Evolutionary conservation across 768 basidiomycete species (phyloP), one percentile per base, ranked within the genome.

Genomic region (Leccinum longicurvipes): DNA sequence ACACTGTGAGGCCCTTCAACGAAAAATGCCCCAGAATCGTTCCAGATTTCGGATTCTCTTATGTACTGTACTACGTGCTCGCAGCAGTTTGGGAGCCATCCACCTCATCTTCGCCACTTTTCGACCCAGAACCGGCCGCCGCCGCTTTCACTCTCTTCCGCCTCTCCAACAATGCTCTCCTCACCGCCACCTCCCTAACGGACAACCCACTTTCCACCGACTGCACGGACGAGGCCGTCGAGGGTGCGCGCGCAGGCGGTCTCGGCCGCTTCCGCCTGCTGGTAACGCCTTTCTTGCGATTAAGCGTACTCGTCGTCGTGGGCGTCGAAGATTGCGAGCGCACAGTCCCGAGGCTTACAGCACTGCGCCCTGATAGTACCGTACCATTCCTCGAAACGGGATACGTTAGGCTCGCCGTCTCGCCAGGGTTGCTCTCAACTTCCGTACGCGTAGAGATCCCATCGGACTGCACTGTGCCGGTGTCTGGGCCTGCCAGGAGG

Each of bases 161-260:
- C 51, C 68, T 56, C 29, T 70, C 68, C 53, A 66, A 31, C 21
- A 70, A 44, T 15, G 70, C 70, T 39, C 54, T 63, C 48, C 55
- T 63, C 47, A 65, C 68, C 6, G 60, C 57, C 11, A 56, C 39
- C 7, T 72, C 68, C 28, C 55, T 62, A 17, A 41, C 44, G 19
- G 68, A 70, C 10, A 66, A 6, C 27, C 53, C 54, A 25, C 67
- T 62, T 39, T 61, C 68, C 5, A 60, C 21, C 19, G 70, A 68
- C 46, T 62, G 58, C 28, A 67, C 51, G 0, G 68, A 69, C 8
- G 68, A 70, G 5, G 70, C 62, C 2, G 59, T 68, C 3, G 70
- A 72, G 8, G 63, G 56, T 17, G 54, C 61, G 9, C 68, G 70
- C 12, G 51, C 28, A 11, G 59, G 60, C 7, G 47, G 58, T 47